These are phyloP conservation scores for Ophiosphaerella herpotricha DNA, from an alignment of 2,329 filamentous ascomycete genomes.

Conservation along the genomic window DNA sequence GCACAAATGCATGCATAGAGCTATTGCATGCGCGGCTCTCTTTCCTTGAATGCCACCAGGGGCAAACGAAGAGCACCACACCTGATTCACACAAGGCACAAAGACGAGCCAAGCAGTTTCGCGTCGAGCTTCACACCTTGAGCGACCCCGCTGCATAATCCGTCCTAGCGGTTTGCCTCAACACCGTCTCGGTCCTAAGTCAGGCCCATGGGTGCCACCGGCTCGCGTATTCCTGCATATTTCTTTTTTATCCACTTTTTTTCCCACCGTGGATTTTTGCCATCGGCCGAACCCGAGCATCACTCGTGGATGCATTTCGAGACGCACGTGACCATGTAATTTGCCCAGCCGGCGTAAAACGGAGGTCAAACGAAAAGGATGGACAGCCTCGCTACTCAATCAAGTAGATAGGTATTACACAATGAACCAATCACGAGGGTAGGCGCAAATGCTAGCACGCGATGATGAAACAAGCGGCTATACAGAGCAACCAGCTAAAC, in stretches of 20 bases:
- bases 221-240: constrained; percentile 10
- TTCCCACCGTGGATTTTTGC: neutral
- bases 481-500: no score
- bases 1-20: no score
- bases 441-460: no score
- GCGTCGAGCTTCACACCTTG: constrained; percentile 9
- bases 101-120: constrained; percentile 13
- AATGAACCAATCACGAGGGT: no score
- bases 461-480: no score
- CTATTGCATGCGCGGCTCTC: no score
- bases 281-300: neutral
- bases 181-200: constrained; percentile 20
- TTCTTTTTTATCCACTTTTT: neutral
- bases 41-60: neutral
- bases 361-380: no score
- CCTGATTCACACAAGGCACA: constrained; percentile 2
- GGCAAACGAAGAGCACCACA: neutral
- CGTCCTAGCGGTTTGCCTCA: constrained; percentile 17
- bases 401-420: no score
- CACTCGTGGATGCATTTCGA: no score
- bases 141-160: constrained; percentile 21
- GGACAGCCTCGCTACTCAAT: no score
- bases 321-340: no score
- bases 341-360: no score
- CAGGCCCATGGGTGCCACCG: constrained; percentile 2